Base-by-base conservation (phyloP, 202 grass and related monocot species). In the Alloteropsis angusta region DNA sequence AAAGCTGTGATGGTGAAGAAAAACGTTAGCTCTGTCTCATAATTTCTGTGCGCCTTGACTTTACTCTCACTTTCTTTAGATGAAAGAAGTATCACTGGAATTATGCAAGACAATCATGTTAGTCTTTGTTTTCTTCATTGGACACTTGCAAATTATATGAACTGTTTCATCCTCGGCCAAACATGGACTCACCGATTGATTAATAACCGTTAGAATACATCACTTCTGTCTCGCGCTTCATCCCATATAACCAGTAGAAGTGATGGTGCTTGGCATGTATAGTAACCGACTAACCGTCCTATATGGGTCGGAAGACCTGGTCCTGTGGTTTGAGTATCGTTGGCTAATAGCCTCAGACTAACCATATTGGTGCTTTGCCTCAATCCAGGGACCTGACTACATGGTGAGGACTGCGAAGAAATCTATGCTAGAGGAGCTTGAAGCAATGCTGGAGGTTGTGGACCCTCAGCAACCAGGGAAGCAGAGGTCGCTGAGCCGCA, bases 391-490 rank as follows among this genome's bases (percentile, higher is more conserved):
- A 74, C 95, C 92, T 22, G 92, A 98, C 86, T 95, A 88, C 55
- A 98, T 98, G 92, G 95, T 98, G 35, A 69, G 95, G 56, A 79
- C 76, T 0, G 81, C 85, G 2, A 98, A 91, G 85, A 98, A 87
- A 60, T 93, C 89, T 50, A 95, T 95, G 87, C 60, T 98, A 3
- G 84, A 93, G 12, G 95, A 98, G 65, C 91, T 95, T 0, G 89
- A 98, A 68, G 81, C 78, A 7, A 95, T 98, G 81, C 80, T 95
- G 26, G 92, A 95, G 30, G 80, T 87, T 22, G 89, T 98, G 28
- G 92, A 98, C 49, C 87, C 95, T 38, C 89, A 98, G 72, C 85
- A 85, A 46, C 57, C 61, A 17, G 87, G 87, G 37, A 90, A 86
- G 88, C 75, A 83, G 63, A 77, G 79, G 48, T 84, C 79, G 0